Evolutionary conservation across 352 stramenopile genomes (phyloP).

Genomic region (Phytophthora sojae): DNA sequence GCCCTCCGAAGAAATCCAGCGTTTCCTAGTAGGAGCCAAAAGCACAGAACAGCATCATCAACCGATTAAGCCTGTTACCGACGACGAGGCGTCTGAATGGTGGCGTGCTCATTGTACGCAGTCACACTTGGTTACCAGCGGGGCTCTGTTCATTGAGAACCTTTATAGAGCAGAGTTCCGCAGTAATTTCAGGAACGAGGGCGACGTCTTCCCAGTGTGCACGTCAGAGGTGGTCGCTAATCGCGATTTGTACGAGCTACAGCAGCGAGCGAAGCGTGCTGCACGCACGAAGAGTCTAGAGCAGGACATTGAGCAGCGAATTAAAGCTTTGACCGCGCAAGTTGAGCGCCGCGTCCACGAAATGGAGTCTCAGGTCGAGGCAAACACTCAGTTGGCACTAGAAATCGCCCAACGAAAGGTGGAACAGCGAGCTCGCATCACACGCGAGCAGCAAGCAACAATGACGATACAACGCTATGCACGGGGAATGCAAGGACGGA

Average conservation of each 20-base stretch:
- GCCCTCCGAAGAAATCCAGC: conserved; percentile 42
- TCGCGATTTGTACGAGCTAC: conserved; percentile 50
- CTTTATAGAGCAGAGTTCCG: conserved; percentile 28
- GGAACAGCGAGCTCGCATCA: conserved; percentile 40
- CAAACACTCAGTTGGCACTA: conserved; percentile 64
- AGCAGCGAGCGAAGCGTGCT: conserved; percentile 26
- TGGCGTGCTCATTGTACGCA: conserved; percentile 69
- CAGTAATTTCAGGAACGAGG: conserved; percentile 29
- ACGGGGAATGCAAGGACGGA: conserved; percentile 51
- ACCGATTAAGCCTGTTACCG: conserved; percentile 19
- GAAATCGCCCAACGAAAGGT: conserved; percentile 37
- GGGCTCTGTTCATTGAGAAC: conserved; percentile 12
- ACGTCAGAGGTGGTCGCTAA: conserved; percentile 64
- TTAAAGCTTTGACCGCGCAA: conserved; percentile 23
- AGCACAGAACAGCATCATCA: conserved; percentile 4
- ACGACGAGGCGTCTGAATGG: conserved; percentile 58
- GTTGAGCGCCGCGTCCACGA: conserved; percentile 51
- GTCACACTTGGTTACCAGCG: conserved; percentile 41
- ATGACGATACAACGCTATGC: conserved; percentile 62
- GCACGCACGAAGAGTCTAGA: conserved; percentile 22
- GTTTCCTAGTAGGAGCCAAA: conserved; percentile 42
- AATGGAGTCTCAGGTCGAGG: conserved; percentile 63
- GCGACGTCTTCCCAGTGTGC: conserved; percentile 39
- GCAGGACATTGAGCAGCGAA: conserved; percentile 34
- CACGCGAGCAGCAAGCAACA: conserved; percentile 48